phyloP scores from a whole-genome alignment of 208 protist genomes.

The Leishmania braziliensis region DNA sequence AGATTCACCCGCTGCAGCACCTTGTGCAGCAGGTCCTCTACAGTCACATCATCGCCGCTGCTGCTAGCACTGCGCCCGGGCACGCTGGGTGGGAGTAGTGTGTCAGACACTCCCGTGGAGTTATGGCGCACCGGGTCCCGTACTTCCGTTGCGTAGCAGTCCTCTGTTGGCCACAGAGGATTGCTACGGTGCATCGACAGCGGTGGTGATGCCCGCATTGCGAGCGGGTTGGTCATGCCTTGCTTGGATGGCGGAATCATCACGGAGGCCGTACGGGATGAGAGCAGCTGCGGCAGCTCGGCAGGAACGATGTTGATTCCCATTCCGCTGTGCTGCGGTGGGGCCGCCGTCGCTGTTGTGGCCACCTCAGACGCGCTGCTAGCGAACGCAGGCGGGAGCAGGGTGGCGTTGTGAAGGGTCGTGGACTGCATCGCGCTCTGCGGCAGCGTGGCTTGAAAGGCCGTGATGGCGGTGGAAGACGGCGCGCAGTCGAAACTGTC shows the following conservation, averaged over 20 bases:
- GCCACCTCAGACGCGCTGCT: background rate
- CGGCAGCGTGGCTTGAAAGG: background rate
- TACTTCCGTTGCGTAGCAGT: background rate
- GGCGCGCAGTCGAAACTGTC: background rate
- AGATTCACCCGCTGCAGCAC: slow-evolving; percentile 22
- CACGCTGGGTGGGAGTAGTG: background rate
- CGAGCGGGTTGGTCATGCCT: background rate
- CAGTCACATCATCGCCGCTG: background rate
- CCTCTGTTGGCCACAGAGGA: slow-evolving; percentile 21
- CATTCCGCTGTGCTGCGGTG: background rate
- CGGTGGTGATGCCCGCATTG: background rate
- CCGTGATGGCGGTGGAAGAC: background rate
- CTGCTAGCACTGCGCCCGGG: background rate
- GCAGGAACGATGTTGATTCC: too few species aligned
- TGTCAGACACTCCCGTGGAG: background rate
- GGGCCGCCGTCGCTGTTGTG: background rate
- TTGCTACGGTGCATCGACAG: slow-evolving; percentile 18
- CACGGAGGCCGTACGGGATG: background rate
- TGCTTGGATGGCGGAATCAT: background rate
- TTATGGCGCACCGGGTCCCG: too few species aligned
- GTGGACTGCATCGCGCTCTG: too few species aligned
- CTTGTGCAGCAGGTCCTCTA: slow-evolving; percentile 29
- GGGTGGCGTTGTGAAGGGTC: background rate
- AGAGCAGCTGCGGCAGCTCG: slow-evolving; percentile 11
- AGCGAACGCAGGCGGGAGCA: background rate